Evolutionary conservation across 768 basidiomycete genomes (phyloP), one percentile per base, ranked within the genome.

Genomic region (Daedalea quercina): DNA sequence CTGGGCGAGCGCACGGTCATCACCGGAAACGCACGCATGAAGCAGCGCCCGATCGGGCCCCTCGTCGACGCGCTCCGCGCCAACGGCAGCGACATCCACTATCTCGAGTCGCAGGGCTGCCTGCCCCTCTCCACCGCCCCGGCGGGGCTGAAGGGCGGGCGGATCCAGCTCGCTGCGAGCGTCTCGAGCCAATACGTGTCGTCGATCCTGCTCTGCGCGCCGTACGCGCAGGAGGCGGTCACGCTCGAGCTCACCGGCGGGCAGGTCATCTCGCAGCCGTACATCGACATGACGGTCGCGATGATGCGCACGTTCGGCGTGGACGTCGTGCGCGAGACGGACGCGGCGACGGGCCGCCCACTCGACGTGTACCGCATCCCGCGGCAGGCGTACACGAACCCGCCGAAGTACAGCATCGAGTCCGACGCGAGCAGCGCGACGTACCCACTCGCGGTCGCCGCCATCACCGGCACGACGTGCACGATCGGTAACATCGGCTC

Each of bases 141-240:
- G 6, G 75, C 82, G 11, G 93, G 95, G 17, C 77, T 98, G 37
- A 78, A 79, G 53, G 96, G 95, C 17, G 85, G 85, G 0, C 78
- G 70, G 3, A 90, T 98, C 62, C 78, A 85, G 62, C 82, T 99
- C 44, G 89, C 94, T 1, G 96, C 96, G 6, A 92, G 84, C 61
- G 90, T 99, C 7, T 97, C 94, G 3, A 93, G 89, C 60, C 96
- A 99, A 82, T 99, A 97, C 64, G 96, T 98, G 33, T 96, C 93
- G 3, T 94, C 94, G 9, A 92, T 98, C 65, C 80, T 99, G 7
- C 85, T 98, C 35, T 96, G 94, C 65, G 94, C 96, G 0, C 96
- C 95, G 1, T 99, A 98, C 64, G 94, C 95, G 1, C 61, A 69
- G 25, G 76, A 90, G 63, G 76, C 87, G n/a, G 80, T 96, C 54